Base-by-base conservation (phyloP, 2,329 filamentous ascomycete species). In the Triangularia setosa region DNA sequence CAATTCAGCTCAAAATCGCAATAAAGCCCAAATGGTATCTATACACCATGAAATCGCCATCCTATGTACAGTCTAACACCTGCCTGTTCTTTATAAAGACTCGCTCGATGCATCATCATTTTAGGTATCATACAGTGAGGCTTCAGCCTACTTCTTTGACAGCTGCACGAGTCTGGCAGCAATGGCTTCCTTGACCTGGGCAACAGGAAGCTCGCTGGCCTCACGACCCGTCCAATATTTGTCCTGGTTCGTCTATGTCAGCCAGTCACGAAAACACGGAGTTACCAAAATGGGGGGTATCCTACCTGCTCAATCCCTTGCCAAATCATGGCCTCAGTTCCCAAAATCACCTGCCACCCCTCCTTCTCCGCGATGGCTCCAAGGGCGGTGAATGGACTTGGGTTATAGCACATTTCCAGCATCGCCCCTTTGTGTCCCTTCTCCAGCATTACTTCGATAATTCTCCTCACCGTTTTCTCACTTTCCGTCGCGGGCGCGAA, bases 401-500 rank as follows among this genome's bases (percentile, higher is more conserved):
- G 91, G 73, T 93, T 91, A 74, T 93, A 93, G 79, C 90, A 93
- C 90, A 94, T 93, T 75, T 93, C 90, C 65, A 93, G 75, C 63
- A 93, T 84, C 6, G 86, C 86, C 6, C 89, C 90, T 75, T 89
- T 89, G 66, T 83, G 77, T 28, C 79, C 72, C 74, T 80, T 80
- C 30, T 67, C 64, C 11, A 82, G 68, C 57, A 82, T 83, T 2
- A 78, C 74, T 70, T 86, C 80, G 0, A 83, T 75, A 0, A 91
- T 81, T 1, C 76, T 74, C 1, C 90, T 79, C 3, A 89, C 85
- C 52, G 80, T 78, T 27, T 81, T 78, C 79, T 95, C 91, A 27
- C 82, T 83, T 1, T 80, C 75, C 0, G 87, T 89, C 70, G 80
- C 80, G 0, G 91, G 91, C n/a, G 87, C 81, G 69, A 91, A 88